Evolutionary conservation across 176 grass and related monocot genomes (phyloP), one percentile per base, ranked within the genome.

Genomic region (Lolium rigidum): DNA sequence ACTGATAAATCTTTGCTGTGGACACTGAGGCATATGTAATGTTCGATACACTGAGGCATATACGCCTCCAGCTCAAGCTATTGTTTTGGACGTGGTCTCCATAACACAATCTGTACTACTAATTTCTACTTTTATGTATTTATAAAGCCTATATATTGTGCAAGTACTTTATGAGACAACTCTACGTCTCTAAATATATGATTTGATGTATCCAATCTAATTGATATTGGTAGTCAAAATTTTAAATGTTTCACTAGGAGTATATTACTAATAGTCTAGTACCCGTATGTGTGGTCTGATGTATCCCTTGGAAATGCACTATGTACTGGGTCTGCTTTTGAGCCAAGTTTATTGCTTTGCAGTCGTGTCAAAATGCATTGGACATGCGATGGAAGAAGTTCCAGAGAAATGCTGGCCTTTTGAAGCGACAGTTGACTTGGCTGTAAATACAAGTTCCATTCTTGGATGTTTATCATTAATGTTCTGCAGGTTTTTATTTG

Each of bases 351-450:
- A 73, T 67, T 84, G 47, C 55, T 73, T 13, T 79, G 73, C 79
- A 98, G 95, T 86, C 95, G 60, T 95, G 93, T 75, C 88, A 95
- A 58, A 90, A 87, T 43, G 95, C 95, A 61, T 48, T 92, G 87
- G 91, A 98, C 55, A 75, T 94, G 83, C 81, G 93, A 67, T 95
- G 91, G 91, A 92, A 72, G 54, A 98, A 98, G 81, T 98, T 95
- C 69, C 86, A 94, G 76, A 92, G 95, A 82, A 95, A 95, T 87
- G 95, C 90, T n/a, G 91, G 68, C 44, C 81, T 94, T 62, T 80
- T 98, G 80, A 98, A 98, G 49, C 76, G 93, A 62, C 93, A 98
- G 39, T 52, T 98, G 47, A 98, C 93, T 6, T 98, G 95, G 95
- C 91, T 93, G 93, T 95, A 95, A 81, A 79, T 86, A 77, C 72